A percentile compares a stretch with the other conserved stretches of the same genome.
These are phyloP conservation scores for Geranium rotundifolium DNA, from an alignment of 345 rosid species.

Conservation along the genomic window DNA sequence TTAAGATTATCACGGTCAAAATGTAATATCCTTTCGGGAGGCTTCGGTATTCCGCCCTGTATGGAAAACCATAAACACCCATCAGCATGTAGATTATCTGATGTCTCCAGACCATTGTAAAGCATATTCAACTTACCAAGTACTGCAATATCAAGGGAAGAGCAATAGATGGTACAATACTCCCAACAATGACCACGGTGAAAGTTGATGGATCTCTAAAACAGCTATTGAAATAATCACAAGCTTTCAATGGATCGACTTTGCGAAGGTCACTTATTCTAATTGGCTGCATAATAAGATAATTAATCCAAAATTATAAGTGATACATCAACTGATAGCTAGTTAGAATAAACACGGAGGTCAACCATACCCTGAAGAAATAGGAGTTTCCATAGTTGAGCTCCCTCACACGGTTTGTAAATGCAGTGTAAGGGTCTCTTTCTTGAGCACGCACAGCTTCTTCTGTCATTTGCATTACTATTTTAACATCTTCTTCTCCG, in stretches of 20 bases:
- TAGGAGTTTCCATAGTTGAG: conserved; percentile 85
- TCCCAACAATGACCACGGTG: conserved; percentile 84
- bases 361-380: conserved; percentile 61
- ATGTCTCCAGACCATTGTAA: conserved; percentile 4
- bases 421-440: conserved; percentile 85
- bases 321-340: conserved; percentile 4
- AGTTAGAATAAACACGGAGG: neutral
- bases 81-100: conserved; percentile 1
- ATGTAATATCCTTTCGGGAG: conserved; percentile 48
- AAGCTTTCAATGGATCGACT: conserved; percentile 79
- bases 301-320: conserved; percentile 6
- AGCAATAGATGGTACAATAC: conserved; percentile 52
- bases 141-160: conserved; percentile 75
- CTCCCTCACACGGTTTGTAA: conserved; percentile 72
- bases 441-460: conserved; percentile 83
- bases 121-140: conserved; percentile 44
- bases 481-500: conserved; percentile 75
- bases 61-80: conserved; percentile 9
- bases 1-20: conserved; percentile 63
- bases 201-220: conserved; percentile 89
- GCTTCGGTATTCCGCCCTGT: conserved; percentile 79
- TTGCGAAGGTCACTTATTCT: conserved; percentile 54
- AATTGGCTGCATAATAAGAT: conserved; percentile 53
- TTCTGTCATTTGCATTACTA: conserved; percentile 89
- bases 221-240: conserved; percentile 78